These are phyloP conservation scores for Elongisporangium prolatum DNA, from an alignment of 352 stramenopile genomes.

Conservation along the genomic window DNA sequence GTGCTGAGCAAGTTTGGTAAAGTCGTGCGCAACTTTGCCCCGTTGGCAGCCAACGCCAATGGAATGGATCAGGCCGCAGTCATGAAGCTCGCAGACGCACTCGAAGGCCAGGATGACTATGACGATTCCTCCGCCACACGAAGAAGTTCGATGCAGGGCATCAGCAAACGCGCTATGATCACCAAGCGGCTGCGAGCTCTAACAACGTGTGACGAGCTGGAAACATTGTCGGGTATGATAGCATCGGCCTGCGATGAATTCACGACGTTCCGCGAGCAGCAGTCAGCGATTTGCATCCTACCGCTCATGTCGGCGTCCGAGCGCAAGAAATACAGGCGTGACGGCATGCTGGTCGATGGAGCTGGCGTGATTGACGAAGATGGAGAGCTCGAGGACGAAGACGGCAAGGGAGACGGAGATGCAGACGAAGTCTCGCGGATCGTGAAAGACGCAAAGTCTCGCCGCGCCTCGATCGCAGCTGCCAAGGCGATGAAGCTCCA, in stretches of 20 bases:
- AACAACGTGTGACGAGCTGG: neutral
- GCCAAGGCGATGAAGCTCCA: constrained; percentile 7
- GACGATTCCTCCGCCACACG: neutral
- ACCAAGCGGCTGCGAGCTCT: neutral
- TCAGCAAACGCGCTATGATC: neutral
- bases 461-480: constrained; percentile 18
- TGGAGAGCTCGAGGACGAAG: constrained; percentile 3
- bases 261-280: neutral
- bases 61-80: constrained; percentile 21
- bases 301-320: neutral
- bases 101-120: constrained; percentile 18
- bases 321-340: neutral
- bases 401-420: constrained; percentile 12
- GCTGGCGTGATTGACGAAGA: constrained; percentile 10
- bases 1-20: constrained; percentile 52
- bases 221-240: neutral
- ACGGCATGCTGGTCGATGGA: constrained; percentile 2
- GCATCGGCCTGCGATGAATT: neutral
- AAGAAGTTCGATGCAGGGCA: neutral
- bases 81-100: constrained; percentile 51
- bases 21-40: constrained; percentile 53
- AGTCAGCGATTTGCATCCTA: neutral
- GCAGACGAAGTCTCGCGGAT: constrained; percentile 28
- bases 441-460: constrained; percentile 39
- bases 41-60: constrained; percentile 28